Conservation (phyloP, 352 stramenopile species). For the Phytophthora niederhauseri region DNA sequence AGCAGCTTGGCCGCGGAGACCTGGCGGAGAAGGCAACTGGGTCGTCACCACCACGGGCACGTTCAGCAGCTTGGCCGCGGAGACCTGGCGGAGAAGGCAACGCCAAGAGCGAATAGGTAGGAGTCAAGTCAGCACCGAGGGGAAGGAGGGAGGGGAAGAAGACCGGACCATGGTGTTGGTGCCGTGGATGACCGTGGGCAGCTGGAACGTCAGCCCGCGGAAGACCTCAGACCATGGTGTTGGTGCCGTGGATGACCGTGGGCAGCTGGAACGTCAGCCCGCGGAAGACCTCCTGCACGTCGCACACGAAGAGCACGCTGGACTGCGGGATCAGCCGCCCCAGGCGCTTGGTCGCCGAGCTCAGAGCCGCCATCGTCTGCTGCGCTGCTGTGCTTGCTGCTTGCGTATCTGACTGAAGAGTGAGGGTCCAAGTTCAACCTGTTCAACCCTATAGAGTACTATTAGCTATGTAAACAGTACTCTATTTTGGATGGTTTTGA, state of each 20-base stretch:
- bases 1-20: slow-evolving; percentile 81
- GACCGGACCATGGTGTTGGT: slow-evolving; percentile 37
- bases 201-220: slow-evolving; percentile 92
- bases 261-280: slow-evolving; percentile 93
- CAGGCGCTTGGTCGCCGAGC: slow-evolving; percentile 39
- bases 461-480: too few relatives aligned
- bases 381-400: neutral
- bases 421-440: too few relatives aligned
- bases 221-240: slow-evolving; percentile 91
- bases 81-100: slow-evolving; percentile 32
- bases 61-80: slow-evolving; percentile 84
- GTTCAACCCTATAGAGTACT: too few relatives aligned
- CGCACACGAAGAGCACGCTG: slow-evolving; percentile 94
- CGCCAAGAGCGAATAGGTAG: too few relatives aligned
- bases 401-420: slow-evolving; percentile 28
- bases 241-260: slow-evolving; percentile 88
- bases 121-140: neutral
- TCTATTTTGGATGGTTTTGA: too few relatives aligned
- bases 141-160: neutral
- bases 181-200: slow-evolving; percentile 91
- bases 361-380: slow-evolving; percentile 33
- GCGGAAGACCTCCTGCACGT: slow-evolving; percentile 98
- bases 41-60: slow-evolving; percentile 96
- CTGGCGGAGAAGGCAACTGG: slow-evolving; percentile 89
- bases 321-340: slow-evolving; percentile 68